Conservation (phyloP, 2,329 filamentous ascomycete species). For the Paraconiothyrium brasiliense region DNA sequence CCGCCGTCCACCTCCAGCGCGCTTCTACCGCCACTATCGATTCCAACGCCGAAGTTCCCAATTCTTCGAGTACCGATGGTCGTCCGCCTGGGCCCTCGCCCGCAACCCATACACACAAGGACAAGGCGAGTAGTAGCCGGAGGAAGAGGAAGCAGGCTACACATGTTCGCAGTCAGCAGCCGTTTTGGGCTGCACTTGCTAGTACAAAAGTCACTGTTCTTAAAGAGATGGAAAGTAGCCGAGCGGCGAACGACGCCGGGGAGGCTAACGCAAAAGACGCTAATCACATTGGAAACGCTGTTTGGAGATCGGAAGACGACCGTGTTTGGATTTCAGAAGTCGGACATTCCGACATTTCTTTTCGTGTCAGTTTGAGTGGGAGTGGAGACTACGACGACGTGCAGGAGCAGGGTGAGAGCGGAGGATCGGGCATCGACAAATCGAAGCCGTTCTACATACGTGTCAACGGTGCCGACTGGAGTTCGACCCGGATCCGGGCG, state of each 20-base stretch:
- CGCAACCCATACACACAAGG: constrained; percentile 62
- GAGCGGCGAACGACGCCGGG: constrained; percentile 75
- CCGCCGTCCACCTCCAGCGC: constrained; percentile 53
- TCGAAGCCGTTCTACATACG: constrained; percentile 81
- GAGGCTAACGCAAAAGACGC: constrained; percentile 79
- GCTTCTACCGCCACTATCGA: constrained; percentile 45
- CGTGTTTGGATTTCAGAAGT: constrained; percentile 86
- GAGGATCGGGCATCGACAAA: constrained; percentile 66
- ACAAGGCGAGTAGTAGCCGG: constrained; percentile 73
- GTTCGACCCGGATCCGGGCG: constrained; percentile 74
- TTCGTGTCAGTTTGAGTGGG: constrained; percentile 74
- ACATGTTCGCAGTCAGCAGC: constrained; percentile 88
- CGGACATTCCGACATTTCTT: constrained; percentile 79
- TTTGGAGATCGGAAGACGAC: constrained; percentile 73
- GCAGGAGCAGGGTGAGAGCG: constrained; percentile 49
- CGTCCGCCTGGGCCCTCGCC: constrained; percentile 62
- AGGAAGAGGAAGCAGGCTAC: constrained; percentile 91
- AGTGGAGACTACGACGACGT: constrained; percentile 51
- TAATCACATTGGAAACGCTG: constrained; percentile 78
- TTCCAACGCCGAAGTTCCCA: constrained; percentile 62
- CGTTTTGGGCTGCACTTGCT: constrained; percentile 91
- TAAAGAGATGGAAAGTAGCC: constrained; percentile 79
- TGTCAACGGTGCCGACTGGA: constrained; percentile 82
- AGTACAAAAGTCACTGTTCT: constrained; percentile 97
- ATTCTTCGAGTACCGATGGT: constrained; percentile 56